Evolutionary conservation across 495 filamentous ascomycete genomes (phyloP).

Genomic region (Neurospora sp.): DNA sequence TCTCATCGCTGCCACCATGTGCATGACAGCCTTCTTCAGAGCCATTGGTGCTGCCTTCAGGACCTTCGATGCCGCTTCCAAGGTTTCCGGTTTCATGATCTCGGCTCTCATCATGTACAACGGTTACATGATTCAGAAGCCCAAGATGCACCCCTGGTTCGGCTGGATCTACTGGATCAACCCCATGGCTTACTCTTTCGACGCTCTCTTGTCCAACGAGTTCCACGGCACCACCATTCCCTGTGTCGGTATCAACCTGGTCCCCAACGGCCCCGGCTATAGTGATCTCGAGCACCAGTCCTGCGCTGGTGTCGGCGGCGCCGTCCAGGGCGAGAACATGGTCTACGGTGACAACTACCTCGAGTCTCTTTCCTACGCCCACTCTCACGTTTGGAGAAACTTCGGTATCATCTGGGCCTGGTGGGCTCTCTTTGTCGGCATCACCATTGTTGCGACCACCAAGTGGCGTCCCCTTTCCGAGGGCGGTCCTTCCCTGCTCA

Average conservation of each 20-base stretch:
- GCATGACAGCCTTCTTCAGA: constrained; percentile 56
- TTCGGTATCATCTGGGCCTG: constrained; percentile 65
- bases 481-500: constrained; percentile 19
- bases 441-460: constrained; percentile 51
- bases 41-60: constrained; percentile 53
- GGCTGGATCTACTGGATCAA: constrained; percentile 70
- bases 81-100: constrained; percentile 42
- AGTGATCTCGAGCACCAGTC: constrained; percentile 39
- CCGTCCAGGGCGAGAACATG: constrained; percentile 37
- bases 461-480: constrained; percentile 38
- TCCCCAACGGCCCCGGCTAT: constrained; percentile 50
- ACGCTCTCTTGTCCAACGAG: constrained; percentile 59
- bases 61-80: constrained; percentile 50
- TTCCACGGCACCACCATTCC: constrained; percentile 46
- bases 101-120: constrained; percentile 63
- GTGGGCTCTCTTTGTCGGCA: constrained; percentile 52
- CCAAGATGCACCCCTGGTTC: constrained; percentile 68
- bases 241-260: constrained; percentile 38
- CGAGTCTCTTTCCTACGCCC: constrained; percentile 49
- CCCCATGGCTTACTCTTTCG: constrained; percentile 66
- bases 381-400: constrained; percentile 67
- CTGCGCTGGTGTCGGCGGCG: constrained; percentile 47
- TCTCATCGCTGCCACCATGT: constrained; percentile 52
- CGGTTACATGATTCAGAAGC: constrained; percentile 59
- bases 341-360: constrained; percentile 55